phyloP scores from a whole-genome alignment of 2,329 filamentous ascomycete genomes.

The Leptosphaerulina australis region DNA sequence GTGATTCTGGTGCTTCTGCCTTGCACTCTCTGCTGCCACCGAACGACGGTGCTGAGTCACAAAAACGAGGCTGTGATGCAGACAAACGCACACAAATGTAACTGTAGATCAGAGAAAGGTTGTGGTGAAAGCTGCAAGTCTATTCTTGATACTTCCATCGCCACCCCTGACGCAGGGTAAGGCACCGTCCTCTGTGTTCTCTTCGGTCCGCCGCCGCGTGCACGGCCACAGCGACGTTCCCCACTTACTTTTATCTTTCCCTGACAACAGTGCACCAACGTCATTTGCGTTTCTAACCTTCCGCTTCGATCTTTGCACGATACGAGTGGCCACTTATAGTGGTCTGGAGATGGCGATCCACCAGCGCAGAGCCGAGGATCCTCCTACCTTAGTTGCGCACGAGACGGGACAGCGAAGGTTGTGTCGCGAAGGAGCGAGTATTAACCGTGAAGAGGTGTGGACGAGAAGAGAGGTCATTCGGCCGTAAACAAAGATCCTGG shows the following conservation, averaged over 20 bases:
- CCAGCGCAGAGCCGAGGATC: slow-evolving; percentile 1
- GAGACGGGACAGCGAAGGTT: background rate
- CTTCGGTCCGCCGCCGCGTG: slow-evolving; percentile 8
- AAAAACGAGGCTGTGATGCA: background rate
- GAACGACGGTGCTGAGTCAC: background rate
- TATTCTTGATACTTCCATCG: slow-evolving; percentile 8
- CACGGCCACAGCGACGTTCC: slow-evolving; percentile 12
- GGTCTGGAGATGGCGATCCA: background rate
- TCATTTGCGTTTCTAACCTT: slow-evolving; percentile 20
- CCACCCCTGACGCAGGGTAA: slow-evolving; percentile 10
- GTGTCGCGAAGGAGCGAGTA: slow-evolving; percentile 1
- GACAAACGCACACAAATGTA: background rate
- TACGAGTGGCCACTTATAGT: slow-evolving; percentile 10
- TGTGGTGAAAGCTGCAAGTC: slow-evolving; percentile 1
- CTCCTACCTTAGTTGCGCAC: slow-evolving; percentile 9
- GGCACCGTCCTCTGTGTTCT: slow-evolving; percentile 12
- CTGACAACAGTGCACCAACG: slow-evolving; percentile 13
- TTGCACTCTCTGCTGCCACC: background rate
- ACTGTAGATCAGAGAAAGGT: slow-evolving; percentile 1
- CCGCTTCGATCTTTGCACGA: background rate
- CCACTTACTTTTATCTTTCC: slow-evolving; percentile 1
- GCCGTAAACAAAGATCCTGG: background rate
- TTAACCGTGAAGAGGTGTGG: background rate
- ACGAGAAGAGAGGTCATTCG: slow-evolving; percentile 5
- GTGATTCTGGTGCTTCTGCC: slow-evolving; percentile 2